phyloP scores from a whole-genome alignment of 2,329 filamentous ascomycete genomes.

The Botrytis sinoallii region DNA sequence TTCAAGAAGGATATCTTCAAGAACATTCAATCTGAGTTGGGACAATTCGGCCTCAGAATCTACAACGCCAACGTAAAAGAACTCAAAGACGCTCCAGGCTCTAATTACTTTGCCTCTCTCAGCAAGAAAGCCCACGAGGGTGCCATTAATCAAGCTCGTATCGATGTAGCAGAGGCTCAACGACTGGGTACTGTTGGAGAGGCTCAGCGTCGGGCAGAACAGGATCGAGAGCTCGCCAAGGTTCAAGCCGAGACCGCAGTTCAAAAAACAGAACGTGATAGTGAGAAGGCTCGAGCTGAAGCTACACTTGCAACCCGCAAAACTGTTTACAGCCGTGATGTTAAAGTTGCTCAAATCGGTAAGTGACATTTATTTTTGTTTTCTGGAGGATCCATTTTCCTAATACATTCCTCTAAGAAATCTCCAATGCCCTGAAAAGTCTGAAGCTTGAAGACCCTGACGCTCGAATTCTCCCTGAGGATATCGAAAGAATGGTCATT shows the following conservation, averaged over 20 bases:
- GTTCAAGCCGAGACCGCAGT: conserved; percentile 75
- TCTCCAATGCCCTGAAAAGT: neutral
- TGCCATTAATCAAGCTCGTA: conserved; percentile 72
- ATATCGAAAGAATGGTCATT: neutral
- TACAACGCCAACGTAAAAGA: conserved; percentile 78
- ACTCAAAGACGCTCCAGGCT: conserved; percentile 75
- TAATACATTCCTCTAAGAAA: neutral
- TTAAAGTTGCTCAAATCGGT: conserved; percentile 69
- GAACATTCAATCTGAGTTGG: conserved; percentile 58
- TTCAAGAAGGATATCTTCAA: conserved; percentile 74
- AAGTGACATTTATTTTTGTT: neutral
- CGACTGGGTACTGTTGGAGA: conserved; percentile 71
- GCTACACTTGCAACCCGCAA: conserved; percentile 71
- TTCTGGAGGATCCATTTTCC: neutral
- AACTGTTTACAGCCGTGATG: conserved; percentile 68
- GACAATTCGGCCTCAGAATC: conserved; percentile 76
- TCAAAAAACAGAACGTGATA: conserved; percentile 78
- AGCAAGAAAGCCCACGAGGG: conserved; percentile 83
- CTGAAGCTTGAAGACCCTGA: neutral
- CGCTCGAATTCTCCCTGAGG: neutral
- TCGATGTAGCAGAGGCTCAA: conserved; percentile 64
- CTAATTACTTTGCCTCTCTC: conserved; percentile 79
- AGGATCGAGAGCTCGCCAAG: conserved; percentile 83
- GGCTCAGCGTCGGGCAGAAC: conserved; percentile 72
- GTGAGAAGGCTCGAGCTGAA: conserved; percentile 75